Evolutionary conservation across 2,329 filamentous ascomycete species (phyloP), one percentile per base, ranked within the genome.

Genomic region (Stagonosporopsis cucurbitacearum): DNA sequence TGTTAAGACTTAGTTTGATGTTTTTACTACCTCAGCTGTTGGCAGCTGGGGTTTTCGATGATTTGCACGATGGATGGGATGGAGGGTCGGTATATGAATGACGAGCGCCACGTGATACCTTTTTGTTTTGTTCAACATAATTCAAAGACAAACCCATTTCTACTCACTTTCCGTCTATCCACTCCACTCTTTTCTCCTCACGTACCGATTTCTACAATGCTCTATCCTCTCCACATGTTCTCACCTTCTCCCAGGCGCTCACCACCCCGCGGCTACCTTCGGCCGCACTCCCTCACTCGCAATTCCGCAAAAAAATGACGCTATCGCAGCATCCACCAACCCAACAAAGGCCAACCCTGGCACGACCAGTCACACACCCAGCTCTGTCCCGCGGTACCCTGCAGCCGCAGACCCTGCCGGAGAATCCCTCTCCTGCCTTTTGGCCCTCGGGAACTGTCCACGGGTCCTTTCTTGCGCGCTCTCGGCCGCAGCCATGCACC

Each of bases 71-170:
- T 12, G 26, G 36, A 23, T 39, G 15, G 35, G 26, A 45, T 22
- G 15, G 28, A 26, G 39, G 20, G 30, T 19, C 20, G 51, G 13
- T 45, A 46, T 26, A 55, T 15, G 46, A 50, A 41, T 30, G 41
- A 55, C 28, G 46, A 50, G 46, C 41, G 41, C 44, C 32, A 55
- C 30, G 39, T 25, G 49, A 51, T 45, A 45, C 41, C 47, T 44
- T 52, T 39, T 40, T 50, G 41, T 20, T 56, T 50, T 36, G 42
- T 47, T 47, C 47, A 50, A 47, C 42, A 50, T 56, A 50, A 50
- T 46, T 26, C 36, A 45, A 55, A 41, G 22, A 55, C 20, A 33
- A 50, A 50, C 26, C 13, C 30, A 30, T 39, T 45, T 23, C 7
- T 20, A 17, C 19, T 15, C 19, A 19, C 30, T 15, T 25, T 11